Base-by-base conservation (phyloP, 768 basidiomycete species). In the Rhodosporidiobolus odoratus region DNA sequence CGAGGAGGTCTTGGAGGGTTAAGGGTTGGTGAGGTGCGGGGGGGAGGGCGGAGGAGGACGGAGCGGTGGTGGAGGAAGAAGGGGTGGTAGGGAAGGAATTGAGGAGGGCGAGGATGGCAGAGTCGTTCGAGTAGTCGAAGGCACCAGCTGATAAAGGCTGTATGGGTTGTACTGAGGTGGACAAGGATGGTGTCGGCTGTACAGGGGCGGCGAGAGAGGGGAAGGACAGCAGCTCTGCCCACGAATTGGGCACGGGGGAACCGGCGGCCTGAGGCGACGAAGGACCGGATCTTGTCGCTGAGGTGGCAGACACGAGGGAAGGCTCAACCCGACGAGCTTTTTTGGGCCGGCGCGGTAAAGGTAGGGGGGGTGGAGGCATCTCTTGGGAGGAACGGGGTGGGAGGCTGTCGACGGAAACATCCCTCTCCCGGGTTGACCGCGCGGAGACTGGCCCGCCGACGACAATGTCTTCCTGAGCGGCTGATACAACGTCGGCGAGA, bases 261-360 rank as follows among this genome's bases (percentile, higher is more conserved):
- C 59, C 15, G 23, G n/a, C 2, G 17, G 58, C 2, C 2, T 7
- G 8, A 21, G 58, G 3, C 7, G 21, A 4, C 7, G 25, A 21
- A 1, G 53, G 15, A 25, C 30, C 16, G 23, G 58, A 56, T 6
- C 47, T 19, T 6, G 40, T 60, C 2, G 34, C 8, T 4, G 60
- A 53, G 5, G 69, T n/a, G n/a, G n/a, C n/a, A n/a, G n/a, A 66
- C n/a, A 71, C 50, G 56, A 71, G 69, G 21, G 48, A 58, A 21
- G 69, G 69, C 41, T 71, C 69, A 48, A 71, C 65, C 10, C 69
- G 64, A 13, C 69, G 69, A 43, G 65, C 60, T 58, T 62, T 66
- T 27, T 71, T 71, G 25, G 65, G 59, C 7, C 64, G 63, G 6
- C 63, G 63, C 4, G 63, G 41, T 2, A 45, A 45, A 1, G 69